These are phyloP conservation scores for Trichoderma citrinoviride DNA, from an alignment of 2,329 filamentous ascomycete species.

Conservation along the genomic window DNA sequence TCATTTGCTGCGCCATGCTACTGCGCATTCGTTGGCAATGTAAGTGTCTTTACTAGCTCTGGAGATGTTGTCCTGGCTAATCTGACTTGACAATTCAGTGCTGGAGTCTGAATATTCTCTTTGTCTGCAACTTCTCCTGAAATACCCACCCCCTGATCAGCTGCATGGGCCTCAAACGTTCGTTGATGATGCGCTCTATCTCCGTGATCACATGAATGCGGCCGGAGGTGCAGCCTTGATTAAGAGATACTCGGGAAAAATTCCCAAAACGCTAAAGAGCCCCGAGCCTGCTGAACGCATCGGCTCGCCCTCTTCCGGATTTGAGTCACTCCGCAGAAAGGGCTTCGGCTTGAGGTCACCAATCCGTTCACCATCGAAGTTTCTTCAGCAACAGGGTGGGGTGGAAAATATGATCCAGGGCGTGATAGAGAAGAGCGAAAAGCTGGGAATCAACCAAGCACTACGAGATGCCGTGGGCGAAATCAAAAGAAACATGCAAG, in stretches of 20 bases:
- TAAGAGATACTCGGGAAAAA: constrained; percentile 64
- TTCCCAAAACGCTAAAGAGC: constrained; percentile 37
- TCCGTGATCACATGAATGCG: constrained; percentile 62
- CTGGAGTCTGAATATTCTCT: constrained; percentile 84
- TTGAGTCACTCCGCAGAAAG: constrained; percentile 41
- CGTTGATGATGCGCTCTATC: constrained; percentile 78
- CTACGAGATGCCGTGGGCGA: constrained; percentile 80
- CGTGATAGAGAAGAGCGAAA: constrained; percentile 70
- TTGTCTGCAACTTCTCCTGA: constrained; percentile 76
- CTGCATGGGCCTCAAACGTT: constrained; percentile 72
- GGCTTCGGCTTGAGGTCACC: constrained; percentile 44
- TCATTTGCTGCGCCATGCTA: constrained; percentile 93
- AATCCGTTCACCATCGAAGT: constrained; percentile 44
- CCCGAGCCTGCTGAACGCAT: constrained; percentile 25
- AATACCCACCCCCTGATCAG: constrained; percentile 68
- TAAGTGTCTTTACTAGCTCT: constrained; percentile 44
- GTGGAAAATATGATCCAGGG: constrained; percentile 73
- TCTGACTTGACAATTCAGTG: constrained; percentile 50
- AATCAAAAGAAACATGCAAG: constrained; percentile 71
- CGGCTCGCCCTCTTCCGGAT: constrained; percentile 38
- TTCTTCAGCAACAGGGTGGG: constrained; percentile 57
- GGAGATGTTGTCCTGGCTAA: not conserved
- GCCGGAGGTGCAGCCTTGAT: constrained; percentile 65
- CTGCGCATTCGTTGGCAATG: constrained; percentile 86
- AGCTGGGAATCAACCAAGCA: constrained; percentile 75